Conservation (phyloP, 2,329 filamentous ascomycete genomes). For the Knoxdaviesia capensis region DNA sequence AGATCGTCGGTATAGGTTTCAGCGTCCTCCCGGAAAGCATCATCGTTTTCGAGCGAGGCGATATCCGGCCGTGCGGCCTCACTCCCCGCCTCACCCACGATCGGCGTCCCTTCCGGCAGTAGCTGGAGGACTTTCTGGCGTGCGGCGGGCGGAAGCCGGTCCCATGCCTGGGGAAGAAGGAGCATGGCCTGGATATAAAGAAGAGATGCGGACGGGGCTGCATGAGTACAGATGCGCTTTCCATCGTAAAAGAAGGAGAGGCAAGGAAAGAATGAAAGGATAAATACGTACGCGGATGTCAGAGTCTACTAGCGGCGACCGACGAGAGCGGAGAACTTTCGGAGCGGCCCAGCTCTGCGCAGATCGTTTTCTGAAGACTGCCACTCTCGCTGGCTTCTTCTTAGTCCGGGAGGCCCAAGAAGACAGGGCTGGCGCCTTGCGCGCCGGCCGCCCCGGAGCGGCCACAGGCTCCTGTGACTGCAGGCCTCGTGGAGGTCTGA, state of each 20-base stretch:
- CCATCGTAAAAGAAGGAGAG: background rate
- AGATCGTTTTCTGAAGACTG: too few species aligned
- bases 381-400: too few species aligned
- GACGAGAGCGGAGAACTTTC: constrained; percentile 1
- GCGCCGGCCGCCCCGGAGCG: too few species aligned
- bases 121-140: background rate
- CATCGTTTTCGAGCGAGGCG: constrained; percentile 21
- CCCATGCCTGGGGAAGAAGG: constrained; percentile 2
- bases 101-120: constrained; percentile 4
- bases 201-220: background rate
- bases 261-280: background rate
- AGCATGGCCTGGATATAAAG: constrained; percentile 2
- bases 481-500: too few species aligned
- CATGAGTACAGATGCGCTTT: background rate
- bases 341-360: background rate
- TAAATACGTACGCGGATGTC: constrained; percentile 2
- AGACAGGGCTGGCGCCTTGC: too few species aligned
- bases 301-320: constrained; percentile 2
- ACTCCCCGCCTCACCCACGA: constrained; percentile 16
- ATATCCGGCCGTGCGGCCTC: constrained; percentile 19
- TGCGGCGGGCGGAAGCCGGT: background rate
- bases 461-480: too few species aligned
- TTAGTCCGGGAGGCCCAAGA: too few species aligned
- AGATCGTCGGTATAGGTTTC: constrained; percentile 25
- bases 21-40: constrained; percentile 25